Evolutionary conservation across 306 rosid genomes (phyloP).

Genomic region (Pachyrhizus erosus): DNA sequence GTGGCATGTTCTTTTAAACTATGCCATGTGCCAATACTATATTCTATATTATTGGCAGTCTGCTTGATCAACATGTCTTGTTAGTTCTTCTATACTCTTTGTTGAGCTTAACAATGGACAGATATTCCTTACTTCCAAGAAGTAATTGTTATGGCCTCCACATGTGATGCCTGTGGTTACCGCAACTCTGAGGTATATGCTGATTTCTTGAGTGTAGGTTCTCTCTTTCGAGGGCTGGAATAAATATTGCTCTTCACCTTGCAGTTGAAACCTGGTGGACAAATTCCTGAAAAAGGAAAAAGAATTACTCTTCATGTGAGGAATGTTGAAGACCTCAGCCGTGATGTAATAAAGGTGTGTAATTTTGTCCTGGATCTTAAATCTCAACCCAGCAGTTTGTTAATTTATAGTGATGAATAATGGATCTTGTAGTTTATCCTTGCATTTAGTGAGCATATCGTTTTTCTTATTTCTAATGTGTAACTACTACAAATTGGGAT

Average conservation of each 20-base stretch:
- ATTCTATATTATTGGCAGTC: background rate
- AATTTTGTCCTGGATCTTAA: conserved; percentile 3
- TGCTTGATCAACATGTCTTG: conserved; percentile 27
- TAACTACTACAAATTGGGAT: background rate
- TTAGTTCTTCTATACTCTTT: conserved; percentile 32
- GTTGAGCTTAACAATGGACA: conserved; percentile 60
- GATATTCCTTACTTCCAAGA: conserved; percentile 98
- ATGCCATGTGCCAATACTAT: conserved; percentile 10
- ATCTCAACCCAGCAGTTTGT: background rate
- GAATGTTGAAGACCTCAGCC: conserved; percentile 76
- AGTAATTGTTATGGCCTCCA: conserved; percentile 97
- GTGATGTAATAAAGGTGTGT: conserved; percentile 94
- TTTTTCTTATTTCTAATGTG: conserved; percentile 18
- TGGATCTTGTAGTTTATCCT: background rate
- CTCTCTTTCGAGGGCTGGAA: conserved; percentile 31
- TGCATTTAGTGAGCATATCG: background rate
- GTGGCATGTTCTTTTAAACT: background rate
- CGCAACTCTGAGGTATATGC: conserved; percentile 93
- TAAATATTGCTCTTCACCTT: conserved; percentile 38
- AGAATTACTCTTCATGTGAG: conserved; percentile 66
- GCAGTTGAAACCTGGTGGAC: conserved; percentile 97
- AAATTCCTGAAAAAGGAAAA: conserved; percentile 87
- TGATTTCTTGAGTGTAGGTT: conserved; percentile 33
- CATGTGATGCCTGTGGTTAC: conserved; percentile 94
- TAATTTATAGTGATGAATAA: conserved; percentile 16